Evolutionary conservation across 1,139 yeast genomes (phyloP).

Genomic region (Magnusiomyces magnusii): DNA sequence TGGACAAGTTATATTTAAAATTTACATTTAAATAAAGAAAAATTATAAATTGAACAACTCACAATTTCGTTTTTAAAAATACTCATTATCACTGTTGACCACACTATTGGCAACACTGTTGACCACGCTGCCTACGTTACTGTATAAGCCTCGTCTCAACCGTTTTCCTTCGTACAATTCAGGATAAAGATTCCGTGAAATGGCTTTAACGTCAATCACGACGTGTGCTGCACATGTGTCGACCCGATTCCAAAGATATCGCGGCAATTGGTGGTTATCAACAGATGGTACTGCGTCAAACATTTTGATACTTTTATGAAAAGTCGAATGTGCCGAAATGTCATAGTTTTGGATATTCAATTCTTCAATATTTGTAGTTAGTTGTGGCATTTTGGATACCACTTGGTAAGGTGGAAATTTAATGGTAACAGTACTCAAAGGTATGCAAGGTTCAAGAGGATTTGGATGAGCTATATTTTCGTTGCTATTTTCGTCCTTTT

Average conservation of each 20-base stretch:
- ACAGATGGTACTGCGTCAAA: background rate
- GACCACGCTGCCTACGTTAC: background rate
- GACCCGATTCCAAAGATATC: background rate
- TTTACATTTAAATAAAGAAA: background rate
- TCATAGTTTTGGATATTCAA: background rate
- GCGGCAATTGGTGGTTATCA: background rate
- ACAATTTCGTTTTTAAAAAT: background rate
- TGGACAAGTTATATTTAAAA: background rate
- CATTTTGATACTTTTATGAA: background rate
- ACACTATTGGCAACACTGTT: background rate
- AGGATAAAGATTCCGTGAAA: background rate
- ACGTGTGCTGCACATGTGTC: background rate
- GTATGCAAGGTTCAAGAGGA: too few species aligned
- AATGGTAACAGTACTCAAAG: background rate
- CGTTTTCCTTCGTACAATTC: background rate
- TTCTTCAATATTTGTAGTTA: background rate
- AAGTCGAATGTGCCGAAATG: background rate
- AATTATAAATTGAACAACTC: background rate
- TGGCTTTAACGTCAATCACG: conserved; percentile 1
- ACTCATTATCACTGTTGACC: background rate
- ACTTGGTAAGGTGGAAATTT: background rate
- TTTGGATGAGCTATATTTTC: too few species aligned
- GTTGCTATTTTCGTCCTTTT: background rate
- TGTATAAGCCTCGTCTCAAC: background rate
- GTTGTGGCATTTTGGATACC: background rate